Evolutionary conservation across 495 filamentous ascomycete genomes (phyloP), one percentile per base, ranked within the genome.

Genomic region (Corynascus novoguineensis): DNA sequence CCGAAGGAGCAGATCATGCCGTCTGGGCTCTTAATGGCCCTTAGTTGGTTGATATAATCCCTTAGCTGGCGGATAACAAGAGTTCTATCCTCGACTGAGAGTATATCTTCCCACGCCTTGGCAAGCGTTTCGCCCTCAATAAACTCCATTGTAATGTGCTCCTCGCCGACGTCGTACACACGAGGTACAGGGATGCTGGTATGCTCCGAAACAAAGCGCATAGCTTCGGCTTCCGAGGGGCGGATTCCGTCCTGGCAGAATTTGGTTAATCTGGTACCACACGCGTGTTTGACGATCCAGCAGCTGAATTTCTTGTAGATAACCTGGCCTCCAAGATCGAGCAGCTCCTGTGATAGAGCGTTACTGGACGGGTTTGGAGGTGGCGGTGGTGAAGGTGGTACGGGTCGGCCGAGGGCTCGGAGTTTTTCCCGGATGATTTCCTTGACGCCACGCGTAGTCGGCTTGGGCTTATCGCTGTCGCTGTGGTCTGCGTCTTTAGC

Each of bases 1-100:
- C 15, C 35, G 7, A 52, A 52, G 14, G 50, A 41, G 50, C 48
- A 52, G 50, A 52, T 52, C 14, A 28, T 1, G 24, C 50, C 50
- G 35, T 52, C 35, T 14, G 35, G 50, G 35, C 50, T 52, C 24
- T 52, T 52, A 24, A 52, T 17, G 7, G 24, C 35, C 15, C 50
- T 34, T n/a, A 41, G 34, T 22, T 51, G 49, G 14, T 14, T 24
- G 11, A 51, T 24, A 21, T 50, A 50, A 15, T 34, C 48, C 31
- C 31, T 22, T 8, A 48, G 25, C 27, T 48, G 45, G 14, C 45
- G 45, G 45, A 9, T 15, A 14, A 48, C 25, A 15, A 48, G 45
- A 19, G 27, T 6, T 10, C 12, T 31, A 11, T 48, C 45, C 27
- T 48, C 45, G 27, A n/a, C n/a, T n/a, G n/a, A n/a, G n/a, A n/a